phyloP scores from a whole-genome alignment of 164 flowering plant genomes.

The Sextonia rubra region DNA sequence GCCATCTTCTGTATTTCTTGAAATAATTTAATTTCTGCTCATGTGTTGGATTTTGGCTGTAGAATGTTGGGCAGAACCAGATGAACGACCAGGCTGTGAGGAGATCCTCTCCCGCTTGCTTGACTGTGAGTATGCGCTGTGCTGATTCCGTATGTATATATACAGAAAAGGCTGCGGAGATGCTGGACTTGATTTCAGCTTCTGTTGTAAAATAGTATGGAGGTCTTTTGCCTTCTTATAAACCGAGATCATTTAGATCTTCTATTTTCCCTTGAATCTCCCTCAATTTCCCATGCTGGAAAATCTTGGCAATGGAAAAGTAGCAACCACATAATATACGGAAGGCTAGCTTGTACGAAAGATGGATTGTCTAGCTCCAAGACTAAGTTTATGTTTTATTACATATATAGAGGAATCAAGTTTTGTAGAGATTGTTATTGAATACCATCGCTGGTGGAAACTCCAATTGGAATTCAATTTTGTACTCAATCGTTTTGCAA shows the following conservation, averaged over 20 bases:
- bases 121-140: slow-evolving; percentile 54
- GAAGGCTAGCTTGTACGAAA: too few species aligned
- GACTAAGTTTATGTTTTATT: too few species aligned
- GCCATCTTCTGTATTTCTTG: too few species aligned
- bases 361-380: too few species aligned
- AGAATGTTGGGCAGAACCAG: slow-evolving; percentile 96
- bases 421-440: too few species aligned
- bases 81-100: slow-evolving; percentile 75
- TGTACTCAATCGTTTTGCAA: too few species aligned
- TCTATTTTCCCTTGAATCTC: not conserved
- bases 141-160: slow-evolving; percentile 7
- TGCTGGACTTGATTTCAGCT: not conserved
- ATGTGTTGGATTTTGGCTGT: slow-evolving; percentile 16
- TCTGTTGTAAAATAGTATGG: slow-evolving; percentile 9
- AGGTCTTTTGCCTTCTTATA: not conserved
- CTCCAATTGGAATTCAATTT: too few species aligned
- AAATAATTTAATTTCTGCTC: not conserved
- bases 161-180: not conserved
- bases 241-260: not conserved
- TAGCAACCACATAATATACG: too few species aligned
- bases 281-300: too few species aligned
- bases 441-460: too few species aligned
- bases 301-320: too few species aligned
- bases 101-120: slow-evolving; percentile 77
- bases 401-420: too few species aligned